Evolutionary conservation across 1,284 basidiomycete genomes (phyloP).

Genomic region (Ceratobasidium theobromae): DNA sequence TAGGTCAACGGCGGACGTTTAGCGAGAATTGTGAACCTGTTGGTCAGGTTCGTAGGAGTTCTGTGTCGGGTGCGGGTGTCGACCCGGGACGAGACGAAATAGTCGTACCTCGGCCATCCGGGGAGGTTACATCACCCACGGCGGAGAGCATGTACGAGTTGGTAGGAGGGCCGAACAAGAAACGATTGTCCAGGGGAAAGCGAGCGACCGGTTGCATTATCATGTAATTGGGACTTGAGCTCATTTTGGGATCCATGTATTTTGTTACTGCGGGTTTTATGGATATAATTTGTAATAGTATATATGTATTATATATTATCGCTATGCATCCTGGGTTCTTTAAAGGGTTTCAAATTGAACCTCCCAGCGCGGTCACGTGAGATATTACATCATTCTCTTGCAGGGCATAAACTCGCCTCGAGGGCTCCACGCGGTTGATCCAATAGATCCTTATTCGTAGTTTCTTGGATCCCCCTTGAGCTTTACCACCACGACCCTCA

Average conservation of each 20-base stretch:
- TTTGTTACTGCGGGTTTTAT: not conserved
- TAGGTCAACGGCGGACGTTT: no score
- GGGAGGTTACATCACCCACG: no score
- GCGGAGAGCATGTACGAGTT: not conserved
- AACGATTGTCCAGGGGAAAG: not conserved
- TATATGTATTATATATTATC: not conserved
- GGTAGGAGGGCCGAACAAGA: not conserved
- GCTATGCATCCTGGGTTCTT: no score
- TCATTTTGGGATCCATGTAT: not conserved
- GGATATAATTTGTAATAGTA: not conserved
- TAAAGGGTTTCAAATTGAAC: no score
- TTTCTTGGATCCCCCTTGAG: slow-evolving; percentile 1
- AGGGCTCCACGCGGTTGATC: slow-evolving; percentile 24
- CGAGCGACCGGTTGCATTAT: slow-evolving; percentile 6
- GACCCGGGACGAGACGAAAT: no score
- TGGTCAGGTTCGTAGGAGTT: no score
- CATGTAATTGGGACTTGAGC: slow-evolving; percentile 4
- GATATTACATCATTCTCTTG: slow-evolving; percentile 3
- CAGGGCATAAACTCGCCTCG: slow-evolving; percentile 5
- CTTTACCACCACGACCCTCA: slow-evolving; percentile 10
- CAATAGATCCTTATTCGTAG: slow-evolving; percentile 17
- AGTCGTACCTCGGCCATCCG: no score
- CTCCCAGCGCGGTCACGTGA: slow-evolving; percentile 1
- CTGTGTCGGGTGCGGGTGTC: no score
- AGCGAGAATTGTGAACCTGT: no score